Base-by-base conservation (phyloP, 345 rosid genomes). In the Abelmoschus esculentus region DNA sequence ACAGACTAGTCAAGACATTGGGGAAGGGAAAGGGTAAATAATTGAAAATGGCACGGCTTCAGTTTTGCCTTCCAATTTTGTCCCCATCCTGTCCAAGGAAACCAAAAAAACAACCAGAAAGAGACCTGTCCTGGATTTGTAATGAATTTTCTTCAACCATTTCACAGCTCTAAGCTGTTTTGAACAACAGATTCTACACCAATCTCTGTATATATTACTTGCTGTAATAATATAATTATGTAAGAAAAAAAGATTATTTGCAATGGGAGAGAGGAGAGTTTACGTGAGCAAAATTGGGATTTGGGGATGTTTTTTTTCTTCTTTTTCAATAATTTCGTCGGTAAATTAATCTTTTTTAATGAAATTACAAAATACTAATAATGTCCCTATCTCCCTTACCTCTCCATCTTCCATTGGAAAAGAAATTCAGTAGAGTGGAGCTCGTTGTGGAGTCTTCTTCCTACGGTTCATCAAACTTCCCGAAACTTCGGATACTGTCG, bases 371-470 rank as follows among this genome's bases (percentile, higher is more conserved):
- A 69, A 9, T 46, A 26, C 75, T 71, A 54, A 69, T 14, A 49
- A 7, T 34, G 59, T 34, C 40, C 7, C 34, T 7, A 6, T 55
- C 15, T 10, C 61, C 32, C 61, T 56, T 22, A 22, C 15, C 61
- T 10, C 31, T 65, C 31, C 18, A 4, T 22, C n/a, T 15, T 15
- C 6, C 15, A 5, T 10, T 47, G 29, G 12, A 12, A 9, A 56
- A 3, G 47, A 32, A 36, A 58, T 58, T 87, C 78, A 93, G 73
- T 86, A 84, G 11, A 93, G 89, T 18, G 98, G 98, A 49, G 98
- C 87, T 63, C 98, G 79, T 47, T 83, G 86, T 29, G 98, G 98
- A 8, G 90, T 82, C 67, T 80, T 89, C 85, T 93, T 90, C 50
- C 98, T 69, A 61, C 98, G 85, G 76, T 80, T 93, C 72, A 84